Evolutionary conservation across 2,329 filamentous ascomycete species (phyloP).

Genomic region (Pyricularia grisea): DNA sequence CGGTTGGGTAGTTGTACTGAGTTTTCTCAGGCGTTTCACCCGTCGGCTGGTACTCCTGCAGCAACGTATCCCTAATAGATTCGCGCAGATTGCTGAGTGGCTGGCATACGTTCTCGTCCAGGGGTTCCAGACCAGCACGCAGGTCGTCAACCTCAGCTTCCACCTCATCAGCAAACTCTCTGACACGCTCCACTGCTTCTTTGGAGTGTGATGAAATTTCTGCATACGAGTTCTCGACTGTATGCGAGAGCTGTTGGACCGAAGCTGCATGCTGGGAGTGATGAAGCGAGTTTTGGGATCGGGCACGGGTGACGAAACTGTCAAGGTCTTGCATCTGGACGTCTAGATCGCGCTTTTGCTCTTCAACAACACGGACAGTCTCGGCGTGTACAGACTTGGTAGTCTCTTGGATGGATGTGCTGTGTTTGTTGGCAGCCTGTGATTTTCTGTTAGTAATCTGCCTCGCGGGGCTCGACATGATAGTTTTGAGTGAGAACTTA

Average conservation of each 20-base stretch:
- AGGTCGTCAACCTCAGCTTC: slow-evolving; percentile 49
- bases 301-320: slow-evolving; percentile 77
- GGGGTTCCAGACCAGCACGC: slow-evolving; percentile 48
- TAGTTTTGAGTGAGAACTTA: slow-evolving; percentile 36
- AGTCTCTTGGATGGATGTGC: slow-evolving; percentile 71
- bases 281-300: slow-evolving; percentile 69
- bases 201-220: slow-evolving; percentile 63
- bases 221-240: slow-evolving; percentile 63
- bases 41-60: slow-evolving; percentile 77
- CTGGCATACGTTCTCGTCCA: slow-evolving; percentile 51
- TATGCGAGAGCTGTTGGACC: slow-evolving; percentile 54
- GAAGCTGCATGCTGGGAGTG: slow-evolving; percentile 60
- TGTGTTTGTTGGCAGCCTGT: slow-evolving; percentile 68
- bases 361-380: slow-evolving; percentile 81
- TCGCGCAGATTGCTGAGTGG: slow-evolving; percentile 64
- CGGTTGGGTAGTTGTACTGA: slow-evolving; percentile 70
- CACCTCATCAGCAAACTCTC: slow-evolving; percentile 60
- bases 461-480: not conserved
- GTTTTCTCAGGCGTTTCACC: slow-evolving; percentile 77
- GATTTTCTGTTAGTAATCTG: not conserved
- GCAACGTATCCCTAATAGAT: slow-evolving; percentile 50
- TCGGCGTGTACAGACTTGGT: slow-evolving; percentile 85
- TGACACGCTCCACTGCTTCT: slow-evolving; percentile 57
- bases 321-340: slow-evolving; percentile 85
- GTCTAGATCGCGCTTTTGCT: slow-evolving; percentile 79